These are phyloP conservation scores for Colletotrichum siamense DNA, from an alignment of 2,329 filamentous ascomycete species.

Conservation along the genomic window DNA sequence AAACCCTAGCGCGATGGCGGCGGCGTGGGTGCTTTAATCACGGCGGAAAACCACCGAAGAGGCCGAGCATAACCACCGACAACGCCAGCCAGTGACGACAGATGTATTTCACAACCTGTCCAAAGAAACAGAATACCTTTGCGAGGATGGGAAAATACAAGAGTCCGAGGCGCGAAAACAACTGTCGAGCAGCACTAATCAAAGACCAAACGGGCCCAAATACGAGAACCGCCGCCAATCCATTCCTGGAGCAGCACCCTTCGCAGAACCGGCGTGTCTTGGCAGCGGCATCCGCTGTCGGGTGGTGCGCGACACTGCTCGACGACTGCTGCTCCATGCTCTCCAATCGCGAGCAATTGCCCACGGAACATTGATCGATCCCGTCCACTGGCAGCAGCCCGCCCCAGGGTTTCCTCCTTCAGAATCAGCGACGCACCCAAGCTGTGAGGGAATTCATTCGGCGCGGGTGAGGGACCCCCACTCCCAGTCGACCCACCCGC, in stretches of 20 bases:
- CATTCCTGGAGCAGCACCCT: conserved; percentile 10
- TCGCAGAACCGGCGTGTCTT: conserved; percentile 13
- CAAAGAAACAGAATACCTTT: background rate
- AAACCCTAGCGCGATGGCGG: background rate
- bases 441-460: background rate
- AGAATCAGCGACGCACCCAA: background rate
- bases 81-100: background rate
- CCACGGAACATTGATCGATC: background rate
- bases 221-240: conserved; percentile 18
- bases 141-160: background rate
- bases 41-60: background rate
- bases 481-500: background rate
- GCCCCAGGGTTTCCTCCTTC: background rate
- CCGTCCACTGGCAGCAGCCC: background rate
- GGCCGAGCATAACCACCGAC: background rate
- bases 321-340: background rate
- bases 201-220: background rate
- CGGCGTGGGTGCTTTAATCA: background rate
- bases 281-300: background rate
- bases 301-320: background rate
- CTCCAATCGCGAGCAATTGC: background rate
- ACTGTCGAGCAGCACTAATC: background rate
- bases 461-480: background rate
- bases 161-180: conserved; percentile 5
- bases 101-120: background rate